Conservation (phyloP, 2,329 filamentous ascomycete genomes). For the Hypoxylon sp. region DNA sequence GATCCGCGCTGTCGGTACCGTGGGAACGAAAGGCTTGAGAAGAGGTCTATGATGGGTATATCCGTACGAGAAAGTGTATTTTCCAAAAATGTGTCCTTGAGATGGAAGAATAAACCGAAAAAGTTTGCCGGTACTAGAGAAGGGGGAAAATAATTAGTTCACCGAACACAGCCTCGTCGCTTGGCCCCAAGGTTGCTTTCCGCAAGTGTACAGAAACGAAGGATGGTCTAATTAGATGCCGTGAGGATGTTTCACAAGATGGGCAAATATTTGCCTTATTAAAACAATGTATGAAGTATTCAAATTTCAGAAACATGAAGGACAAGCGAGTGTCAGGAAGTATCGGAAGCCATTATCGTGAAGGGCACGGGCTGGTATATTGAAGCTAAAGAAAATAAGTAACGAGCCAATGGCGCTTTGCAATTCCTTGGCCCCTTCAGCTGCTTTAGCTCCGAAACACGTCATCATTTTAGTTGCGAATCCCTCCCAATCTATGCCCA, state of each 20-base stretch:
- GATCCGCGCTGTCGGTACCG: background rate
- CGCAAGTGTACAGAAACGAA: conserved; percentile 12
- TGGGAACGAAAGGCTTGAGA: background rate
- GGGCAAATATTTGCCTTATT: conserved; percentile 11
- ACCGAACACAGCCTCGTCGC: conserved; percentile 36
- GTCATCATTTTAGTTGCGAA: conserved; percentile 28
- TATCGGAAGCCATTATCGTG: background rate
- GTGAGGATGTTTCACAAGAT: conserved; percentile 11
- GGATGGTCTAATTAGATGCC: conserved; percentile 6
- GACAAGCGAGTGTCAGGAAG: background rate
- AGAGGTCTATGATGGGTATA: background rate
- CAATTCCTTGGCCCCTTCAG: conserved; percentile 32
- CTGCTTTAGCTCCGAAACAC: conserved; percentile 25
- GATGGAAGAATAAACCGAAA: conserved; percentile 10
- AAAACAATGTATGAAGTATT: conserved; percentile 5
- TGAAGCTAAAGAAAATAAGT: conserved; percentile 3
- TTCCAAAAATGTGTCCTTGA: background rate
- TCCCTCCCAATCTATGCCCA: background rate
- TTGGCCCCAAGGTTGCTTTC: conserved; percentile 6
- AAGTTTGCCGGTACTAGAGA: conserved; percentile 30
- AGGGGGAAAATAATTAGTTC: conserved; percentile 22
- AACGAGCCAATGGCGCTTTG: conserved; percentile 27
- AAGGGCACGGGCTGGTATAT: conserved; percentile 1
- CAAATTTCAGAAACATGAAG: conserved; percentile 5
- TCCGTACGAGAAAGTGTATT: conserved; percentile 2